Percentiles rank a stretch among this genome's conserved stretches.
phyloP scores from a whole-genome alignment of 352 stramenopile species.

The Phytophthora colocasiae region DNA sequence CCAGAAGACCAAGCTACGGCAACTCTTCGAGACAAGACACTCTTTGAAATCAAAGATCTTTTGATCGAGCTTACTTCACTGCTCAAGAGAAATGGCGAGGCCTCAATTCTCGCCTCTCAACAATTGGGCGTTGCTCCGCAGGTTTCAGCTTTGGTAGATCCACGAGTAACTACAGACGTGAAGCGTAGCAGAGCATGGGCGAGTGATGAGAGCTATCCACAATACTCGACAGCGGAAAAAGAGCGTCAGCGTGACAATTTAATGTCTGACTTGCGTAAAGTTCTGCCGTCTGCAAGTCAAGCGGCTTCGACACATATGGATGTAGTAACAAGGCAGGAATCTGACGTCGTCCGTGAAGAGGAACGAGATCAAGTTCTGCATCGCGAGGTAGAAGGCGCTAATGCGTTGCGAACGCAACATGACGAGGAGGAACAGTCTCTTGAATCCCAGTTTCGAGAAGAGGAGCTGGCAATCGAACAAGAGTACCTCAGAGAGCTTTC shows the following conservation, averaged over 20 bases:
- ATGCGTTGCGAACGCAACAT: constrained; percentile 33
- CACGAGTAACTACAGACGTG: not conserved
- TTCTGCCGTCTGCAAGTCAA: constrained; percentile 55
- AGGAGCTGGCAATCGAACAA: constrained; percentile 58
- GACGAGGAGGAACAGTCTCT: constrained; percentile 40
- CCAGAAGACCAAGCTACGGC: constrained; percentile 21
- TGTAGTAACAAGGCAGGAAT: constrained; percentile 41
- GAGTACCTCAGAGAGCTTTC: constrained; percentile 63
- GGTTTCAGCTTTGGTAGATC: not conserved
- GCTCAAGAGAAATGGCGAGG: constrained; percentile 19
- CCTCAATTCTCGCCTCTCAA: constrained; percentile 5
- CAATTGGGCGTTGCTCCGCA: not conserved
- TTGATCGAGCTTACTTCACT: constrained; percentile 46
- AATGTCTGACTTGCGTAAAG: constrained; percentile 47
- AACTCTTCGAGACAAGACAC: constrained; percentile 44
- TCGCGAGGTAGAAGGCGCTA: constrained; percentile 34
- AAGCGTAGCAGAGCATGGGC: constrained; percentile 24
- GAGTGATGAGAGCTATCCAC: constrained; percentile 47
- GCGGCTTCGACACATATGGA: constrained; percentile 53
- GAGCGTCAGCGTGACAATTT: constrained; percentile 64
- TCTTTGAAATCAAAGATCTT: constrained; percentile 71
- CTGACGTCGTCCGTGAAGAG: constrained; percentile 35
- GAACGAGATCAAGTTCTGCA: constrained; percentile 34
- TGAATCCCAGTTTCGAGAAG: constrained; percentile 50
- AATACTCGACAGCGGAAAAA: constrained; percentile 55